Conservation (phyloP, 2,329 filamentous ascomycete species). For the Cercospora janseana region DNA sequence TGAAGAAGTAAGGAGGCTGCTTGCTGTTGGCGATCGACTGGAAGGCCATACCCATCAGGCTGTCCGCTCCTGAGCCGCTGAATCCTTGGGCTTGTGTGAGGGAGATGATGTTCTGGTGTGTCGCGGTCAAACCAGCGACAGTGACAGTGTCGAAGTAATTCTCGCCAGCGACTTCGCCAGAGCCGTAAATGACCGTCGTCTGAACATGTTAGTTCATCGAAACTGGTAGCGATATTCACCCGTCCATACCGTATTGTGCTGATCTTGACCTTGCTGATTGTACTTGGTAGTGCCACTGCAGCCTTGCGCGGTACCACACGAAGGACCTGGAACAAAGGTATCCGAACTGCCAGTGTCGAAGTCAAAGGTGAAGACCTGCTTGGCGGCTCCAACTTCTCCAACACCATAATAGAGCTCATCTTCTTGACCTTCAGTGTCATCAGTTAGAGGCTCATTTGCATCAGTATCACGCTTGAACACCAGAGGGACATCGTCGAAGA, state of each 20-base stretch:
- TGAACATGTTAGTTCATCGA: slow-evolving; percentile 6
- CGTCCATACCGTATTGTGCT: slow-evolving; percentile 18
- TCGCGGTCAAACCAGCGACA: slow-evolving; percentile 28
- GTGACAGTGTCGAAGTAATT: slow-evolving; percentile 32
- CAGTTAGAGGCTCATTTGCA: slow-evolving; percentile 23
- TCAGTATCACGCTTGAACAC: slow-evolving; percentile 18
- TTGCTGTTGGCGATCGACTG: slow-evolving; percentile 24
- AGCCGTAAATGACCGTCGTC: slow-evolving; percentile 30
- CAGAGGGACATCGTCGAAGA: slow-evolving; percentile 13
- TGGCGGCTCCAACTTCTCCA: slow-evolving; percentile 18
- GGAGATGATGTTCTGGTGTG: slow-evolving; percentile 29
- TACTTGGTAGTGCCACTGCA: slow-evolving; percentile 27
- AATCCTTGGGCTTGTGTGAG: slow-evolving; percentile 31
- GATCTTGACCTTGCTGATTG: slow-evolving; percentile 25
- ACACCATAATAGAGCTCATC: slow-evolving; percentile 26
- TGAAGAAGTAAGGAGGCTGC: slow-evolving; percentile 30
- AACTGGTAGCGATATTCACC: not conserved
- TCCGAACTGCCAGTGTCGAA: slow-evolving; percentile 31
- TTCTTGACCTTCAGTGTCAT: slow-evolving; percentile 16
- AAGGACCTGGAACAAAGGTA: slow-evolving; percentile 29
- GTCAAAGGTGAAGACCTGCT: slow-evolving; percentile 27
- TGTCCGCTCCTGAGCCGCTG: slow-evolving; percentile 25
- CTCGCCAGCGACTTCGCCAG: slow-evolving; percentile 28
- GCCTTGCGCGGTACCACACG: slow-evolving; percentile 24
- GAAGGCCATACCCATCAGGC: slow-evolving; percentile 30